Evolutionary conservation across 768 basidiomycete genomes (phyloP), one percentile per base, ranked within the genome.

Genomic region (Crepidotus variabilis): DNA sequence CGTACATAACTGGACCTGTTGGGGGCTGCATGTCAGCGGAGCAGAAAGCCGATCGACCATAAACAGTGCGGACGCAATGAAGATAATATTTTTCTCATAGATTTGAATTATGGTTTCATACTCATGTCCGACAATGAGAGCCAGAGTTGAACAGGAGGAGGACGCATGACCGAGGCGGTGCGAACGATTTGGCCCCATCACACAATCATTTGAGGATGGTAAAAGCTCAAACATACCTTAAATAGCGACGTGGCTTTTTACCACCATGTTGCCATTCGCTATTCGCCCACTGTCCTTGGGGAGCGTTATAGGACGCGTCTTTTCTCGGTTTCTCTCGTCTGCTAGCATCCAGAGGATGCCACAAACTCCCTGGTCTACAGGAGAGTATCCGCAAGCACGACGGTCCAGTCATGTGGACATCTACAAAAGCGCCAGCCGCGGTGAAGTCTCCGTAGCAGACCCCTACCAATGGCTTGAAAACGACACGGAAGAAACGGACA

Each of bases 401-500:
- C 82, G 88, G 51, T 83, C 81, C 6, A 83, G 87, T 63, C 82
- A 86, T 64, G 71, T 84, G 49, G 87, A 90, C 67, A 67, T 78
- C 33, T 93, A 89, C 73, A 79, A 85, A 67, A 88, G 84, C 69
- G 80, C 82, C 61, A 68, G 71, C 47, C 69, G 76, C n/a, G 88
- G 86, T 21, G 65, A 83, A 52, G 85, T 91, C 39, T 72, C 71
- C 36, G 84, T 93, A 0, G 69, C 75, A 3, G 86, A 91, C 68
- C 88, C 90, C 6, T 90, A 90, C 71, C 71, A 80, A 46, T 92
- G 90, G 88, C 75, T 93, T 20, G 88, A 91, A 58, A 72, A 81
- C 24, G 68, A 84, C 60, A 76, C 78, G 23, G 70, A 79, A 16
- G 88, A 92, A 67, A 88, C 85, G 0, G 78, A 86, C 50, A 65